Percentiles rank a stretch among this genome's conserved stretches.
These are phyloP conservation scores for Corylus americana DNA, from an alignment of 306 rosid genomes.

Conservation along the genomic window DNA sequence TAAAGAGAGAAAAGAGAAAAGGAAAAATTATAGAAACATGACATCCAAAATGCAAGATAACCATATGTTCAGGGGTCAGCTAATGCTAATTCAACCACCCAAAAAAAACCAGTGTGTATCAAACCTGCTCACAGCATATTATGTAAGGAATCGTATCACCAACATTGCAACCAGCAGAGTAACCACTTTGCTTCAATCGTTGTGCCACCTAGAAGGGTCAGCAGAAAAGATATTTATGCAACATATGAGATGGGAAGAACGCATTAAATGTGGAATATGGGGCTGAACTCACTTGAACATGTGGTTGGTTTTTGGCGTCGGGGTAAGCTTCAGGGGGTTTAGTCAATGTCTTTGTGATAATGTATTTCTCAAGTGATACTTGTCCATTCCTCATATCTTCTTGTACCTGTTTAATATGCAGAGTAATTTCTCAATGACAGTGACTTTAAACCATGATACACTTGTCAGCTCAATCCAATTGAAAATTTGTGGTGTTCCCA, in stretches of 20 bases:
- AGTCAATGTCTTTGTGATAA: constrained; percentile 87
- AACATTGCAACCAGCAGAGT: constrained; percentile 81
- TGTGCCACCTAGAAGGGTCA: constrained; percentile 73
- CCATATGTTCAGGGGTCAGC: constrained; percentile 8
- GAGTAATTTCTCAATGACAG: constrained; percentile 9
- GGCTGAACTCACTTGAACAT: constrained; percentile 73
- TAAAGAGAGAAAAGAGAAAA: not conserved
- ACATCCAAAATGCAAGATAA: constrained; percentile 18
- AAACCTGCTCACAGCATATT: constrained; percentile 91
- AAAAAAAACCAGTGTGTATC: constrained; percentile 26
- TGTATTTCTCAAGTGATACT: constrained; percentile 79
- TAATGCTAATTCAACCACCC: constrained; percentile 22
- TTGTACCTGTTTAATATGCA: constrained; percentile 61
- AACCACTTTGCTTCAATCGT: constrained; percentile 87
- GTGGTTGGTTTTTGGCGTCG: constrained; percentile 98
- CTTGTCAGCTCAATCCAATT: not conserved
- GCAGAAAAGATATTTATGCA: constrained; percentile 26
- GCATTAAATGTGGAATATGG: constrained; percentile 7
- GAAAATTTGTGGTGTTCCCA: not conserved
- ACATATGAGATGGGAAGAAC: constrained; percentile 23
- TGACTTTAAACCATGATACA: constrained; percentile 19
- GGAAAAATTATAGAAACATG: constrained; percentile 19
- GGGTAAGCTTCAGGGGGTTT: constrained; percentile 96
- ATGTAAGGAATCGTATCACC: constrained; percentile 89
- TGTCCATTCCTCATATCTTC: constrained; percentile 92